phyloP scores from a whole-genome alignment of 2,329 filamentous ascomycete genomes.

The Stenocarpella maydis region DNA sequence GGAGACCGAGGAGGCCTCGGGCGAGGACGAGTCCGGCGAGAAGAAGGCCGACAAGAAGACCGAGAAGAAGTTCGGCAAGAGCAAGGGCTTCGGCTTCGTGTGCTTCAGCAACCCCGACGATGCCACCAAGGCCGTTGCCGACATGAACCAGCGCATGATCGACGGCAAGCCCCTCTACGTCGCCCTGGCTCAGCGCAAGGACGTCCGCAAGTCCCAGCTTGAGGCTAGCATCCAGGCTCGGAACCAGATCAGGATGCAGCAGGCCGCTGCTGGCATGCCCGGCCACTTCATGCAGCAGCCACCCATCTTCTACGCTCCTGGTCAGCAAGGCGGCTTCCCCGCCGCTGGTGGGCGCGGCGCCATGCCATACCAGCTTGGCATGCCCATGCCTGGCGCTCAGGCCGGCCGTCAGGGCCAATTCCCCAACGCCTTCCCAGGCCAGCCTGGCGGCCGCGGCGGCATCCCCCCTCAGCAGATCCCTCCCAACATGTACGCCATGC shows the following conservation, averaged over 20 bases:
- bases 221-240: constrained; percentile 99
- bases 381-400: constrained; percentile 76
- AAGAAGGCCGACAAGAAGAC: constrained; percentile 69
- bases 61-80: constrained; percentile 84
- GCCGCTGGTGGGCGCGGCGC: constrained; percentile 69
- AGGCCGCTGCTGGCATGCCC: constrained; percentile 75
- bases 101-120: constrained; percentile 99
- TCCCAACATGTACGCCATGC: constrained; percentile 84
- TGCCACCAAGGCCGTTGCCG: constrained; percentile 97
- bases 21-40: constrained; percentile 60
- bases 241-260: constrained; percentile 98
- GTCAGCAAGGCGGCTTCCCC: constrained; percentile 77
- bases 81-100: constrained; percentile 99
- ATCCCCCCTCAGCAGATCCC: constrained; percentile 85
- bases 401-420: constrained; percentile 87
- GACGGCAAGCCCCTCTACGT: constrained; percentile 97
- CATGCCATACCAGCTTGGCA: constrained; percentile 71
- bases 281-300: constrained; percentile 89
- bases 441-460: constrained; percentile 85
- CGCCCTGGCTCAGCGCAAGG: constrained; percentile 97
- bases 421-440: constrained; percentile 79
- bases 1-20: constrained; percentile 54
- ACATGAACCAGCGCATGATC: constrained; percentile 99
- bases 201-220: constrained; percentile 98
- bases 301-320: constrained; percentile 90